These are phyloP conservation scores for Venturia asperata DNA, from an alignment of 2,329 filamentous ascomycete genomes.

Conservation along the genomic window DNA sequence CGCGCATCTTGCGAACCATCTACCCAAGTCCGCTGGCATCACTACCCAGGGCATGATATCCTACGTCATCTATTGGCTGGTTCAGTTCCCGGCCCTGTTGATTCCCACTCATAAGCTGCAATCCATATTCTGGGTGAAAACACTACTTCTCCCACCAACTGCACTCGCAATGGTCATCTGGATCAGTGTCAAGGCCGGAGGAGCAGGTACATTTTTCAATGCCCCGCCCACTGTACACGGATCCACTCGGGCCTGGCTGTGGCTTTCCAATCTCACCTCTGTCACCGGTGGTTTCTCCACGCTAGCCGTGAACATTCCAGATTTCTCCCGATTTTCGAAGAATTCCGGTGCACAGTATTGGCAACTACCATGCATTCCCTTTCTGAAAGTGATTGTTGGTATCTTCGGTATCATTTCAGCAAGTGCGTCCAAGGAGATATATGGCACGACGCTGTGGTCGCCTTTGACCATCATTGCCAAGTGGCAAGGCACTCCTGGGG, in stretches of 20 bases:
- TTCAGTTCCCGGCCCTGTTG: conserved; percentile 22
- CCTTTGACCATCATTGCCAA: conserved; percentile 20
- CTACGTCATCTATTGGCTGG: conserved; percentile 16
- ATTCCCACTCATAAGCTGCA: conserved; percentile 22
- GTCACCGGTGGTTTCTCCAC: conserved; percentile 10
- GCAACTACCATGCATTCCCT: conserved; percentile 24
- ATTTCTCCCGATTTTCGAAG: conserved; percentile 23
- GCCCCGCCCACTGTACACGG: conserved; percentile 4
- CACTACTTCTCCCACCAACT: conserved; percentile 8
- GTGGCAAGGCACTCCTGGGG: conserved; percentile 24
- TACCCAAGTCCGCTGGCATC: conserved; percentile 33
- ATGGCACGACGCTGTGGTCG: conserved; percentile 26
- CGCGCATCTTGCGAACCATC: conserved; percentile 23
- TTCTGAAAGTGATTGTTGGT: conserved; percentile 24
- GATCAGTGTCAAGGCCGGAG: not conserved
- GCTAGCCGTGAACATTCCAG: conserved; percentile 5
- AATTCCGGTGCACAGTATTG: conserved; percentile 23
- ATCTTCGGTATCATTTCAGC: conserved; percentile 26
- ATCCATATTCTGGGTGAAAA: conserved; percentile 22
- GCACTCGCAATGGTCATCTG: conserved; percentile 10
- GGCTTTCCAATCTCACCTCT: not conserved
- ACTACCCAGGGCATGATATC: conserved; percentile 41
- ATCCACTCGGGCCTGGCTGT: conserved; percentile 3
- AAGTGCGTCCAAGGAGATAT: conserved; percentile 23
- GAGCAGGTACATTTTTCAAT: not conserved